Percentiles rank a stretch among this genome's conserved stretches.
These are phyloP conservation scores for Coemansia sp. DNA, from an alignment of 192 early-diverging fungal species.

Conservation along the genomic window DNA sequence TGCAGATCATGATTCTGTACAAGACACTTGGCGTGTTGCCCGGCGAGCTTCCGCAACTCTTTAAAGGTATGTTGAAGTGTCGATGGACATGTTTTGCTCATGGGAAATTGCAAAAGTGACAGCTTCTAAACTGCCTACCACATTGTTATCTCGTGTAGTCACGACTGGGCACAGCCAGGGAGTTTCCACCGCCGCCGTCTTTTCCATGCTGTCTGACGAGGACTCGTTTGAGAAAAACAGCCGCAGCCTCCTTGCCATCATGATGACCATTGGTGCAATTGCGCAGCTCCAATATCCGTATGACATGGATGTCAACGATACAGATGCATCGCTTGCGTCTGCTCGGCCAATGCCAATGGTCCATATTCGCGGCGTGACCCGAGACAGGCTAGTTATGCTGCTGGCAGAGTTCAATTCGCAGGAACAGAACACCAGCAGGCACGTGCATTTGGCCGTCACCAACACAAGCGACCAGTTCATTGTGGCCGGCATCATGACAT, in stretches of 20 bases:
- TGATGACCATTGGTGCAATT: slow-evolving; percentile 75
- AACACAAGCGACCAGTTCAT: slow-evolving; percentile 18
- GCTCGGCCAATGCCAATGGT: slow-evolving; percentile 17
- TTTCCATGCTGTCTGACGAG: slow-evolving; percentile 68
- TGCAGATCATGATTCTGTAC: slow-evolving; percentile 68
- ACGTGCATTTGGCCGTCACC: slow-evolving; percentile 10
- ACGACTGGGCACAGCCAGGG: slow-evolving; percentile 82
- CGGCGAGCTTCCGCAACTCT: neutral
- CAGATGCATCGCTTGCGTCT: neutral
- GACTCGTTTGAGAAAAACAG: slow-evolving; percentile 71
- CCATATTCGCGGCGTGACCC: slow-evolving; percentile 3
- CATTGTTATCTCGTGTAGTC: slow-evolving; percentile 1
- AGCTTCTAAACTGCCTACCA: too few relatives aligned
- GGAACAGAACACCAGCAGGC: neutral
- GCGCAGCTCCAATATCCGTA: slow-evolving; percentile 55
- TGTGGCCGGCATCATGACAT: slow-evolving; percentile 3
- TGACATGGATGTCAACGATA: neutral
- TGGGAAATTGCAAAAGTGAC: neutral
- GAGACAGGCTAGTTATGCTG: neutral
- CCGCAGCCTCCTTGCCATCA: slow-evolving; percentile 68
- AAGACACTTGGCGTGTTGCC: slow-evolving; percentile 57
- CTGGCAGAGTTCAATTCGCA: slow-evolving; percentile 10
- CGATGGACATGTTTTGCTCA: too few relatives aligned
- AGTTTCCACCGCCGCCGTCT: slow-evolving; percentile 73
- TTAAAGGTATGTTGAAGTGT: slow-evolving; percentile 14